Evolutionary conservation across 2,329 filamentous ascomycete genomes (phyloP).

Genomic region (Colletotrichum sp.): DNA sequence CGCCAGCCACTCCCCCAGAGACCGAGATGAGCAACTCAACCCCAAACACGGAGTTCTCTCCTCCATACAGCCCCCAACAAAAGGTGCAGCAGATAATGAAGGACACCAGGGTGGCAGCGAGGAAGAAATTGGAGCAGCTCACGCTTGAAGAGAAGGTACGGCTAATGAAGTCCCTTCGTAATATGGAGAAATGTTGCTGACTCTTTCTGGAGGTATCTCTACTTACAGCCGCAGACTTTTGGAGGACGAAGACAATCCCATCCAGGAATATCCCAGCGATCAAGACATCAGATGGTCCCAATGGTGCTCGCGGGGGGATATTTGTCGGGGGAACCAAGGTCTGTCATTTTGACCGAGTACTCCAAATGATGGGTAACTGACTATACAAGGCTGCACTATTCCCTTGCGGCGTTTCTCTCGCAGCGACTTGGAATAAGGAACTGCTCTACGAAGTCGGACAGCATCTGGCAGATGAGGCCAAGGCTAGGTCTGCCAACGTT

Average conservation of each 20-base stretch:
- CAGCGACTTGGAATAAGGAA: conserved; percentile 78
- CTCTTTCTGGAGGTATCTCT: conserved; percentile 53
- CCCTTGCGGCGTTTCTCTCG: conserved; percentile 79
- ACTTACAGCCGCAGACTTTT: conserved; percentile 69
- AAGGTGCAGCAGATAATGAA: conserved; percentile 35
- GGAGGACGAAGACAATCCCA: conserved; percentile 70
- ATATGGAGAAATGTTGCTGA: not conserved
- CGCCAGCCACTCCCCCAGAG: conserved; percentile 14
- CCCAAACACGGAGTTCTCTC: conserved; percentile 55
- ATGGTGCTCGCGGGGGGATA: conserved; percentile 56
- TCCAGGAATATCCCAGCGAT: conserved; percentile 68
- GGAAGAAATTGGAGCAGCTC: conserved; percentile 55
- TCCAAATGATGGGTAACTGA: not conserved
- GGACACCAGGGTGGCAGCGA: conserved; percentile 45
- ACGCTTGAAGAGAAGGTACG: conserved; percentile 63
- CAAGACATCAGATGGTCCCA: conserved; percentile 73
- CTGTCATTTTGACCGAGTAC: conserved; percentile 10
- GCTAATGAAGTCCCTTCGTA: not conserved
- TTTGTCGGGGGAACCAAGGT: conserved; percentile 72
- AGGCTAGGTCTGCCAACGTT: conserved; percentile 75
- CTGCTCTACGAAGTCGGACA: conserved; percentile 73
- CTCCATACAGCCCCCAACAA: conserved; percentile 47
- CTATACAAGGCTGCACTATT: conserved; percentile 70
- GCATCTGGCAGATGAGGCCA: conserved; percentile 73
- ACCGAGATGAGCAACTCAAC: conserved; percentile 43